A percentile compares a stretch with the other conserved stretches of the same genome.
Conservation (phyloP, 1,284 basidiomycete genomes). For the Sphaerobolus stellatus region DNA sequence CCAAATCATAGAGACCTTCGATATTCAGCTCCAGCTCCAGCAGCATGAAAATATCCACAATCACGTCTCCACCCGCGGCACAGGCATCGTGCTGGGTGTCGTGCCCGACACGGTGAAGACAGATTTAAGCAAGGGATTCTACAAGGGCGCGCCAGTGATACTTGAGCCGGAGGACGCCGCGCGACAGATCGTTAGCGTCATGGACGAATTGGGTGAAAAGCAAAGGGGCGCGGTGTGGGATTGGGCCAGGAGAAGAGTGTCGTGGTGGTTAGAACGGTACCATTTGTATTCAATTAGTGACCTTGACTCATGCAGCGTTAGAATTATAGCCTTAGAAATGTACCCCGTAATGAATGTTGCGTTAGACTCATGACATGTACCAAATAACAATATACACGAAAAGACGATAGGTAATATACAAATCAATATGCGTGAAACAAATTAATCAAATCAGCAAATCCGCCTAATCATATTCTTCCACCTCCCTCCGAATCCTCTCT, state of each 20-base stretch:
- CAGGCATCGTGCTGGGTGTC: slow-evolving; percentile 58
- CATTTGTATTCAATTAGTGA: too few species aligned
- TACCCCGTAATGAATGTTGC: slow-evolving; percentile 1
- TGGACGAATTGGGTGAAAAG: slow-evolving; percentile 43
- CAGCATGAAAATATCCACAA: slow-evolving; percentile 29
- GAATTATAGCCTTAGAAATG: not conserved
- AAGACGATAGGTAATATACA: slow-evolving; percentile 18
- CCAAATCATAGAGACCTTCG: slow-evolving; percentile 68
- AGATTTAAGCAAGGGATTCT: slow-evolving; percentile 52
- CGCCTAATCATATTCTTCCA: slow-evolving; percentile 65
- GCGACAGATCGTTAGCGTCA: slow-evolving; percentile 53
- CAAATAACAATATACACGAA: slow-evolving; percentile 26
- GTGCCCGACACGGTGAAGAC: slow-evolving; percentile 64
- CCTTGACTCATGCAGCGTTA: not conserved
- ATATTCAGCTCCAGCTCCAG: slow-evolving; percentile 55
- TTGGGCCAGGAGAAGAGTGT: slow-evolving; percentile 60
- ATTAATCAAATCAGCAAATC: not conserved
- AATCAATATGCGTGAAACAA: too few species aligned
- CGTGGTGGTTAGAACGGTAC: too few species aligned
- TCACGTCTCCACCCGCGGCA: too few species aligned
- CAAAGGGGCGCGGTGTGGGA: slow-evolving; percentile 69
- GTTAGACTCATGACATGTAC: slow-evolving; percentile 8
- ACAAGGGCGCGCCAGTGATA: slow-evolving; percentile 41
- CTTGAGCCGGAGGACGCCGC: slow-evolving; percentile 66
- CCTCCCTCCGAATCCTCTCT: slow-evolving; percentile 72